phyloP scores from a whole-genome alignment of 2,329 filamentous ascomycete genomes.

The Myotisia sp. region DNA sequence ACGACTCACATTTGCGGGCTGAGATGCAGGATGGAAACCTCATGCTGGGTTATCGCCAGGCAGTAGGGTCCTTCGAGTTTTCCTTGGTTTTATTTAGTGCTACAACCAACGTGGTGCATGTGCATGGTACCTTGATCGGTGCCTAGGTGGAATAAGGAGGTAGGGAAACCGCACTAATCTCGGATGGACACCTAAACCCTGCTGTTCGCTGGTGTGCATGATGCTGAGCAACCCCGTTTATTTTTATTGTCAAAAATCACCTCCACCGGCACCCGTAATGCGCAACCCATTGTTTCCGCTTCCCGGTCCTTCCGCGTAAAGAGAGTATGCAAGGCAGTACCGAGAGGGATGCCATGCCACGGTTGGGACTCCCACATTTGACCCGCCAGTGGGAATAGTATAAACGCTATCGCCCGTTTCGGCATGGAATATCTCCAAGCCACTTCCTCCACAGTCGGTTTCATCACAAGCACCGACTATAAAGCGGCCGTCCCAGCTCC shows the following conservation, averaged over 20 bases:
- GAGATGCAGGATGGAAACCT: too few species aligned
- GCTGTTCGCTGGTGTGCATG: too few species aligned
- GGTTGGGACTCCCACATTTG: constrained; percentile 29
- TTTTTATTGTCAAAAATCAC: constrained; percentile 15
- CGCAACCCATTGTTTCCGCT: constrained; percentile 30
- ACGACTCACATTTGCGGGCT: too few species aligned
- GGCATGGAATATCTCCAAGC: constrained; percentile 37
- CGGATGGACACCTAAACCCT: too few species aligned
- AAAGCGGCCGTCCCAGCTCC: constrained; percentile 38
- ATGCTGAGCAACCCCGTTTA: too few species aligned
- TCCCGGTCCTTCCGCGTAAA: constrained; percentile 28
- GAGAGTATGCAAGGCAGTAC: constrained; percentile 37
- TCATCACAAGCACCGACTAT: constrained; percentile 37
- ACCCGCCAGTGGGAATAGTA: constrained; percentile 28
- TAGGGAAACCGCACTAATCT: too few species aligned
- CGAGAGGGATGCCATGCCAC: constrained; percentile 38
- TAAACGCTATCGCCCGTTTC: constrained; percentile 37
- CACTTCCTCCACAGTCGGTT: constrained; percentile 28
- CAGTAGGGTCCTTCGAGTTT: too few species aligned
- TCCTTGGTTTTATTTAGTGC: too few species aligned
- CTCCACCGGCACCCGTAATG: constrained; percentile 35
- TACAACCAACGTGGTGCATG: too few species aligned
- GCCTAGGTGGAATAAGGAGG: too few species aligned
- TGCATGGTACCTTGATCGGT: too few species aligned
- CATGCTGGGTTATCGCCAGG: too few species aligned